phyloP scores from a whole-genome alignment of 2,329 filamentous ascomycete species.

The Aspergillus ruber region DNA sequence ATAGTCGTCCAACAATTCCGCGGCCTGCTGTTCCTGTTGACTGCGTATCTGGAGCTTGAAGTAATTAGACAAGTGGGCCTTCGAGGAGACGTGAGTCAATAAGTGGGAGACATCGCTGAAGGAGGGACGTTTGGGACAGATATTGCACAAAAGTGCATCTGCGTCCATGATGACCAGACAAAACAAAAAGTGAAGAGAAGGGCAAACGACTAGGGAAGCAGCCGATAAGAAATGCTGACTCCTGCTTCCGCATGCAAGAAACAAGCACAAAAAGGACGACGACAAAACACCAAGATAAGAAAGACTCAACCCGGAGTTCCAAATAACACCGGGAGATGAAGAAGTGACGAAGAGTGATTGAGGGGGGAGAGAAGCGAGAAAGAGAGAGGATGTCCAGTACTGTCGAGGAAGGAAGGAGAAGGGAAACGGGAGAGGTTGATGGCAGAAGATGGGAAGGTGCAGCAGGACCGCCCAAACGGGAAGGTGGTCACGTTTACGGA shows the following conservation, averaged over 20 bases:
- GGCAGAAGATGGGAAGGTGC: neutral
- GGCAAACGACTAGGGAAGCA: slow-evolving; percentile 14
- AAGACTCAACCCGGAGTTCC: slow-evolving; percentile 12
- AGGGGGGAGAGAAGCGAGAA: neutral
- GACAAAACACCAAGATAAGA: slow-evolving; percentile 16
- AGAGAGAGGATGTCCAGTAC: neutral
- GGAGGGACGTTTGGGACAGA: slow-evolving; percentile 70
- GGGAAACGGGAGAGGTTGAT: neutral
- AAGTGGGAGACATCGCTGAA: slow-evolving; percentile 92
- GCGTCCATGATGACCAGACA: slow-evolving; percentile 29
- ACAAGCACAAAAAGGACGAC: slow-evolving; percentile 14
- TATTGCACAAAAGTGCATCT: slow-evolving; percentile 70
- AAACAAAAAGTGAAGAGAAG: slow-evolving; percentile 9
- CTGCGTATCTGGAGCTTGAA: slow-evolving; percentile 74
- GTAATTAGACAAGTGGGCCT: slow-evolving; percentile 79
- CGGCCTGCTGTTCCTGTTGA: slow-evolving; percentile 60
- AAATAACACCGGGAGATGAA: slow-evolving; percentile 12
- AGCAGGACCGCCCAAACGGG: neutral
- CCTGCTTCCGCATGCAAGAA: slow-evolving; percentile 15
- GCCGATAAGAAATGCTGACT: slow-evolving; percentile 19
- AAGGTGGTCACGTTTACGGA: neutral
- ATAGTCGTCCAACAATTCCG: slow-evolving; percentile 58
- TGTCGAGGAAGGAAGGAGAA: neutral
- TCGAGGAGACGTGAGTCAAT: slow-evolving; percentile 85
- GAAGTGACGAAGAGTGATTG: slow-evolving; percentile 1